These are phyloP conservation scores for Thermothielavioides terrestris DNA, from an alignment of 495 filamentous ascomycete genomes.

Conservation along the genomic window DNA sequence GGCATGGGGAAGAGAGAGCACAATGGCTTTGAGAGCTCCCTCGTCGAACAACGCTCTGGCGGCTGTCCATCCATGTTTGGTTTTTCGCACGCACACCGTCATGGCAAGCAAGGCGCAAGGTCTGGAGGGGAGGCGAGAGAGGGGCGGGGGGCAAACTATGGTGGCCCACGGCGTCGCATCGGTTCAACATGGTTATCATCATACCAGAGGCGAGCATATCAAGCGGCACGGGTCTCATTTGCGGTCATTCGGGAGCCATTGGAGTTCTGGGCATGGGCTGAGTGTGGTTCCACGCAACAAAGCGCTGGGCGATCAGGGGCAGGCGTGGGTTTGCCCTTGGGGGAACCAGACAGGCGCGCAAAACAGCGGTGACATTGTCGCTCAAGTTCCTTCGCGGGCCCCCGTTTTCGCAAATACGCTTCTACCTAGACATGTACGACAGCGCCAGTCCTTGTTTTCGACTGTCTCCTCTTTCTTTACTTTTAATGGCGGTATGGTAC, in stretches of 20 bases:
- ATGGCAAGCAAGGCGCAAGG: constrained; percentile 19
- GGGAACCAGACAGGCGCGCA: not conserved
- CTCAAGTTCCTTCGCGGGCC: no score
- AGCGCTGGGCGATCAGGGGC: no score
- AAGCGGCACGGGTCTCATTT: constrained; percentile 4
- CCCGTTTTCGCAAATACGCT: not conserved
- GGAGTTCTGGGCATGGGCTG: constrained; percentile 10
- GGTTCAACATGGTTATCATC: constrained; percentile 13
- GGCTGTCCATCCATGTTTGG: constrained; percentile 13
- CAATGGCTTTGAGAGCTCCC: constrained; percentile 12
- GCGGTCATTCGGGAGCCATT: not conserved
- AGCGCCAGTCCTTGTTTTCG: not conserved
- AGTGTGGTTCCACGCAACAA: constrained; percentile 3
- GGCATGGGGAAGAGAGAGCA: constrained; percentile 5
- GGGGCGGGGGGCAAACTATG: not conserved
- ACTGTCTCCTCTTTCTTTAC: no score
- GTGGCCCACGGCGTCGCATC: constrained; percentile 16
- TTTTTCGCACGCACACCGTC: constrained; percentile 19
- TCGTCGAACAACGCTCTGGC: constrained; percentile 19
- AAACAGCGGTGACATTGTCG: no score
- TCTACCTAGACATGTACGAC: not conserved
- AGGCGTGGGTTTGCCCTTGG: not conserved
- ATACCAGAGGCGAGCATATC: constrained; percentile 15
- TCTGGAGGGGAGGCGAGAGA: constrained; percentile 5
- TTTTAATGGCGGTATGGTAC: not conserved